phyloP scores from a whole-genome alignment of 1,284 basidiomycete genomes.

The Ganoderma boninense region DNA sequence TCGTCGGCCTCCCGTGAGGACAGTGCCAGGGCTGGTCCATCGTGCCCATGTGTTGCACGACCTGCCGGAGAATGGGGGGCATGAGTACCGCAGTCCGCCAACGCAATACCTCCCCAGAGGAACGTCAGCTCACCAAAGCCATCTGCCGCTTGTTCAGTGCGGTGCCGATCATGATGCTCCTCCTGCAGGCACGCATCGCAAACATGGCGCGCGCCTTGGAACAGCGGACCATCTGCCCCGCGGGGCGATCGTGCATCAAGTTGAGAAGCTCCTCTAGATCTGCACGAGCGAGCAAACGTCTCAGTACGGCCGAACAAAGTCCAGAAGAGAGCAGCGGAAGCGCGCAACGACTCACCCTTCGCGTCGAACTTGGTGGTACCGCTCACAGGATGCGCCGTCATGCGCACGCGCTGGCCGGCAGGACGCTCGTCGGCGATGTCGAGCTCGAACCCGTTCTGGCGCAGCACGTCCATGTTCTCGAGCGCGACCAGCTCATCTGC shows the following conservation, averaged over 20 bases:
- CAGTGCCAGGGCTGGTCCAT: slow-evolving; percentile 99
- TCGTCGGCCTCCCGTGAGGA: slow-evolving; percentile 95
- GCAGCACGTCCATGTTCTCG: slow-evolving; percentile 86
- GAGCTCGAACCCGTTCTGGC: slow-evolving; percentile 90
- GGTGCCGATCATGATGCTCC: slow-evolving; percentile 96
- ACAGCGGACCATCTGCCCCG: slow-evolving; percentile 86
- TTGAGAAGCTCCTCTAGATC: slow-evolving; percentile 97
- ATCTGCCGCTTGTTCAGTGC: slow-evolving; percentile 83
- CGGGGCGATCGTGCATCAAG: slow-evolving; percentile 79
- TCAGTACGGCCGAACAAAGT: background rate
- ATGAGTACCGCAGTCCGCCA: background rate
- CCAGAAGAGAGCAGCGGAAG: too few relatives aligned
- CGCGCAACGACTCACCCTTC: slow-evolving; percentile 52
- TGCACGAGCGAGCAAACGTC: slow-evolving; percentile 42
- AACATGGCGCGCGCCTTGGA: slow-evolving; percentile 97
- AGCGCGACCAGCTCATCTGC: slow-evolving; percentile 90
- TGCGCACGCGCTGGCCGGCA: slow-evolving; percentile 63
- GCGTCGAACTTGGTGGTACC: slow-evolving; percentile 87
- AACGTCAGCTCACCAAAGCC: slow-evolving; percentile 67
- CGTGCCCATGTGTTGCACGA: slow-evolving; percentile 92
- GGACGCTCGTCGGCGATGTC: slow-evolving; percentile 60
- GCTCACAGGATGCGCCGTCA: slow-evolving; percentile 91
- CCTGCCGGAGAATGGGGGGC: slow-evolving; percentile 52
- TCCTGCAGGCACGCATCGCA: slow-evolving; percentile 94
- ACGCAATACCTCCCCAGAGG: background rate